Conservation (phyloP, 1,284 basidiomycete genomes). For the Pascua guehoae region DNA sequence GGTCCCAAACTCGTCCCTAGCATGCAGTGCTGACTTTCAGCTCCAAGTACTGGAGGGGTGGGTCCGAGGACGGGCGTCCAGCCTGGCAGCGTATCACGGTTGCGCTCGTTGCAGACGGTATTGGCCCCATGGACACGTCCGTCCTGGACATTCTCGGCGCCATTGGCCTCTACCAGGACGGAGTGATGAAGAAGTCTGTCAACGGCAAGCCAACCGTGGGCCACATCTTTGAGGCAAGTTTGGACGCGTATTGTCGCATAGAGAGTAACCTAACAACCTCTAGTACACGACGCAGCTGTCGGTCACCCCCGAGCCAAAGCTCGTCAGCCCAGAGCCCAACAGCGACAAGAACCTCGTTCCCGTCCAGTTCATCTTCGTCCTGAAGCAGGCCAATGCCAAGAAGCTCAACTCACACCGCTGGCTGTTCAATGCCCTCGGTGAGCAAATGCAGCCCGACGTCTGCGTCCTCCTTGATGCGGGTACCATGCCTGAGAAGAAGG, state of each 20-base stretch:
- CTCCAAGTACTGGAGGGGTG: slow-evolving; percentile 85
- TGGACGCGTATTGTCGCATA: background rate
- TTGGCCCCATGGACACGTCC: slow-evolving; percentile 93
- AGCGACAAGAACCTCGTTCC: slow-evolving; percentile 79
- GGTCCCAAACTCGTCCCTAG: no score
- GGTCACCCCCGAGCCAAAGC: slow-evolving; percentile 79
- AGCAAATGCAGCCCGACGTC: slow-evolving; percentile 78
- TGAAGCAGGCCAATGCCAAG: slow-evolving; percentile 97
- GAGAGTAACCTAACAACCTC: no score
- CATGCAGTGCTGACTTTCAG: slow-evolving; percentile 13
- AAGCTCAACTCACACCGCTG: slow-evolving; percentile 90
- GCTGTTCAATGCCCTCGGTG: slow-evolving; percentile 95
- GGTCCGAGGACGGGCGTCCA: slow-evolving; percentile 78
- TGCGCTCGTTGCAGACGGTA: slow-evolving; percentile 84
- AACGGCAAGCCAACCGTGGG: slow-evolving; percentile 91
- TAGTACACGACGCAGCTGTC: slow-evolving; percentile 89
- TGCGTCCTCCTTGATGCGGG: slow-evolving; percentile 90
- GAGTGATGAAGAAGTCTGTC: slow-evolving; percentile 86
- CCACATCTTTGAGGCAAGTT: slow-evolving; percentile 77
- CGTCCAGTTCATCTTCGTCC: slow-evolving; percentile 89
- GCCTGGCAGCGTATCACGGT: slow-evolving; percentile 93
- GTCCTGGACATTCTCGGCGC: slow-evolving; percentile 84
- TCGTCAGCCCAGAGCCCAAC: slow-evolving; percentile 82
- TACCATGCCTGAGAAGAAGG: slow-evolving; percentile 93
- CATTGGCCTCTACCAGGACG: slow-evolving; percentile 86